Conservation (phyloP, 495 filamentous ascomycete species). For the Filosporella fistucella region DNA sequence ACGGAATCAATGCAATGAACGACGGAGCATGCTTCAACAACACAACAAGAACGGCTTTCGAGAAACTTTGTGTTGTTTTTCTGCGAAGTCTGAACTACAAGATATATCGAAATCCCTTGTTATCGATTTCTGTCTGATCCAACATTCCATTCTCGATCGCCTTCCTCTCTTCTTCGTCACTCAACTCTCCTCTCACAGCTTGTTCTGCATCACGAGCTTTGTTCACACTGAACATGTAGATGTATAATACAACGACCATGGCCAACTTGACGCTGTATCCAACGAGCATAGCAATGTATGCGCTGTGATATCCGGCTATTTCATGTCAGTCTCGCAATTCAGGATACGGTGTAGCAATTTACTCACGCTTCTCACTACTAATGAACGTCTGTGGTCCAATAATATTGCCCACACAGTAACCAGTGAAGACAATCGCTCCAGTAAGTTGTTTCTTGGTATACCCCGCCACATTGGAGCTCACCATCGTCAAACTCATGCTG, state of each 20-base stretch:
- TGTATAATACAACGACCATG: conserved; percentile 56
- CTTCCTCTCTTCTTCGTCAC: conserved; percentile 36
- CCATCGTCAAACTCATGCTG: conserved; percentile 35
- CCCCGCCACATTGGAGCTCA: conserved; percentile 21
- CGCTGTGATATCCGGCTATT: conserved; percentile 17
- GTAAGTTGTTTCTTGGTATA: conserved; percentile 24
- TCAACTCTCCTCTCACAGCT: conserved; percentile 44
- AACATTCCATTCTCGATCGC: conserved; percentile 61
- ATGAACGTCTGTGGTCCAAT: conserved; percentile 22
- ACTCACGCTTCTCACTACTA: conserved; percentile 32
- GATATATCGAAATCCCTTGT: conserved; percentile 19
- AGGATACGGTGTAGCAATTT: conserved; percentile 45
- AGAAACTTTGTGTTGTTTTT: too few species aligned
- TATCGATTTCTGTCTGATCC: conserved; percentile 23
- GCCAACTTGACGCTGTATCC: conserved; percentile 44
- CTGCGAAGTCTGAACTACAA: too few species aligned
- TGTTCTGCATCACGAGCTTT: conserved; percentile 37
- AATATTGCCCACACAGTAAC: conserved; percentile 23
- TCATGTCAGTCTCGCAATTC: conserved; percentile 44
- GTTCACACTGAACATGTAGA: conserved; percentile 53
- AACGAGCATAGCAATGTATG: conserved; percentile 21
- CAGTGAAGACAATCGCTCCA: conserved; percentile 17
- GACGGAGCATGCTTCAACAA: too few species aligned
- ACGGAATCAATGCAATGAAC: too few species aligned
- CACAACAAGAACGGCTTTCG: too few species aligned